Evolutionary conservation across 768 basidiomycete genomes (phyloP).

Genomic region (Naganishia antarctica): DNA sequence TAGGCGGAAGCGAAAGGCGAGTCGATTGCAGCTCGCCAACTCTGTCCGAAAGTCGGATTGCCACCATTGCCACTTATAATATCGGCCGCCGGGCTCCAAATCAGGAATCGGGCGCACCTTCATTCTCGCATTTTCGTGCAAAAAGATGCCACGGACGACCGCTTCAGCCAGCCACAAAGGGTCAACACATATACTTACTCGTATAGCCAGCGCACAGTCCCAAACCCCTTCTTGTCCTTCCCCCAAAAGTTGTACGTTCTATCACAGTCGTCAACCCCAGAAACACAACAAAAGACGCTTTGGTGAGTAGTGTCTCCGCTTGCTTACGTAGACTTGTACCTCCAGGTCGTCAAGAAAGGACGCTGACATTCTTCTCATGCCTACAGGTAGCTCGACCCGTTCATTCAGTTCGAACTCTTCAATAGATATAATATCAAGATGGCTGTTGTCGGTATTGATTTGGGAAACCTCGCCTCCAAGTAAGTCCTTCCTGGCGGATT

Average conservation of each 20-base stretch:
- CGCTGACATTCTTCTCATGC: not conserved
- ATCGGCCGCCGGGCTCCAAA: not conserved
- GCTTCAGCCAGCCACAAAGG: not conserved
- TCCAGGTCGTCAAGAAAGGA: no score
- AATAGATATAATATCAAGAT: conserved; percentile 20
- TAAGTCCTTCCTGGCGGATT: not conserved
- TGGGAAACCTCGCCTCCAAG: conserved; percentile 83
- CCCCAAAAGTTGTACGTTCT: conserved; percentile 14
- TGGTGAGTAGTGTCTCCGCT: not conserved
- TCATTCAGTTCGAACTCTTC: conserved; percentile 21
- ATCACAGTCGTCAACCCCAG: conserved; percentile 15
- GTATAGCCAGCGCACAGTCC: not conserved
- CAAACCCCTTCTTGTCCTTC: not conserved
- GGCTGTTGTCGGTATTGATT: conserved; percentile 85
- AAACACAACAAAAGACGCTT: conserved; percentile 7
- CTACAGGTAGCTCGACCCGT: conserved; percentile 16
- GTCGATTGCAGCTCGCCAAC: no score
- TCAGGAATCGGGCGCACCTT: not conserved
- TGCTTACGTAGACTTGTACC: no score
- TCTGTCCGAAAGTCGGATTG: no score
- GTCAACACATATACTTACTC: not conserved
- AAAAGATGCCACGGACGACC: conserved; percentile 1
- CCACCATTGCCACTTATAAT: not conserved
- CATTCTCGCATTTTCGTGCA: conserved; percentile 10
- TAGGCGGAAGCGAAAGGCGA: no score